A percentile compares a stretch with the other conserved stretches of the same genome.
Conservation (phyloP, 805 yeast species). For the Cyberlindnera samutprakarnensis region DNA sequence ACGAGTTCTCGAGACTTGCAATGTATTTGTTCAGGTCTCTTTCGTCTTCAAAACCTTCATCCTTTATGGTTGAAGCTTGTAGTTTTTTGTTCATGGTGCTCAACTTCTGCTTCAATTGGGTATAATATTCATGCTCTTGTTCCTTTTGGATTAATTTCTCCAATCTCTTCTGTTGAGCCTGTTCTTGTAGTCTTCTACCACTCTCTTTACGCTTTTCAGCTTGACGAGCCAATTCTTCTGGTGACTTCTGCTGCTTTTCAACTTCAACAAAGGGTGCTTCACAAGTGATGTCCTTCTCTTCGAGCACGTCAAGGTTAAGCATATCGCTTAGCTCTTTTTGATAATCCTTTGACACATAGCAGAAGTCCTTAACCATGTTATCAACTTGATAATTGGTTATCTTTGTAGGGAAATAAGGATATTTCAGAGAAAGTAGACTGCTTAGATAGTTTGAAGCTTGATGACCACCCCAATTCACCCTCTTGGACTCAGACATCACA, state of each 20-base stretch:
- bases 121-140: constrained; percentile 68
- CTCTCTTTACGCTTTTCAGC: constrained; percentile 78
- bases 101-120: constrained; percentile 47
- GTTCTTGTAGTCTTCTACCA: constrained; percentile 86
- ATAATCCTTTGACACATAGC: constrained; percentile 70
- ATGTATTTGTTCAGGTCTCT: constrained; percentile 64
- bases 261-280: constrained; percentile 76
- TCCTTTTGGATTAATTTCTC: constrained; percentile 79
- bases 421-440: constrained; percentile 64
- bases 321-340: constrained; percentile 49
- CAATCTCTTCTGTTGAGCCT: constrained; percentile 75
- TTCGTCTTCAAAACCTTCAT: constrained; percentile 74
- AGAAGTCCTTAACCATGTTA: constrained; percentile 62
- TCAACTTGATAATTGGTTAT: constrained; percentile 58
- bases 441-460: constrained; percentile 59
- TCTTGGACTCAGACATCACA: constrained; percentile 54
- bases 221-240: constrained; percentile 71
- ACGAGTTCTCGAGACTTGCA: constrained; percentile 53
- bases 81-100: constrained; percentile 43
- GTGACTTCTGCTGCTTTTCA: constrained; percentile 64
- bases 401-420: constrained; percentile 85
- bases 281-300: constrained; percentile 60
- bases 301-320: constrained; percentile 57
- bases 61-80: constrained; percentile 45
- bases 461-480: constrained; percentile 91